Base-by-base conservation (phyloP, 768 basidiomycete species). In the Tephrocybe sp. region DNA sequence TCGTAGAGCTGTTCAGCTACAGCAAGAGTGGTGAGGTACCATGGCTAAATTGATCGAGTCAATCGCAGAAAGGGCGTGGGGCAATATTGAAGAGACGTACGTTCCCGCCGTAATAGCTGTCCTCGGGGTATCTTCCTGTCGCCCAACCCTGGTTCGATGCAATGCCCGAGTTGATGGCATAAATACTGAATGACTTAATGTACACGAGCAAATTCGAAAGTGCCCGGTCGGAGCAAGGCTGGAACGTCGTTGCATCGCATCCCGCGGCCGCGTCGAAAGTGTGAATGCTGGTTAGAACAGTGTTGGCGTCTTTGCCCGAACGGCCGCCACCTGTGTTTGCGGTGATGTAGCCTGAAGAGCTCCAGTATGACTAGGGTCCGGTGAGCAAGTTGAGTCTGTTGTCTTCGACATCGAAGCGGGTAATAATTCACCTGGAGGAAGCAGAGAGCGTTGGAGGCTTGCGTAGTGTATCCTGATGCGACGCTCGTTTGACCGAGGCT, bases 1-100 rank as follows among this genome's bases (percentile, higher is more conserved):
- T 86, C 81, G 61, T 90, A 89, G 55, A 90, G 80, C 69, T 86
- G 88, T 61, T 88, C 86, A 3, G 87, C 84, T 20, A 84, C 84
- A 3, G 87, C 85, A 47, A 81, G 74, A 0, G 84, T 87, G 11
- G 82, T 65, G n/a, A 90, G 73, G 63, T 89, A 90, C 88, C 88
- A 90, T 2, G 88, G 85, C 84, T 88, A 3, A 7, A 9, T 3
- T 11, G 5, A 6, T 3, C 40, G 54, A 15, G 51, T 45, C n/a
- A 40, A 21, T 52, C 45, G 74, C 21, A 24, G 5, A 9, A 37
- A 18, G 36, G 24, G n/a, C n/a, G n/a, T n/a, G n/a, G 36, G 20
- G n/a, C 33, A n/a, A n/a, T 39, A 41, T 17, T 14, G n/a, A 18
- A 37, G 20, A 21, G 4, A 61, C 82, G 55, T 55, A 88, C 87